Conservation (phyloP, 2,329 filamentous ascomycete genomes). For the Beauveria brongniartii region DNA sequence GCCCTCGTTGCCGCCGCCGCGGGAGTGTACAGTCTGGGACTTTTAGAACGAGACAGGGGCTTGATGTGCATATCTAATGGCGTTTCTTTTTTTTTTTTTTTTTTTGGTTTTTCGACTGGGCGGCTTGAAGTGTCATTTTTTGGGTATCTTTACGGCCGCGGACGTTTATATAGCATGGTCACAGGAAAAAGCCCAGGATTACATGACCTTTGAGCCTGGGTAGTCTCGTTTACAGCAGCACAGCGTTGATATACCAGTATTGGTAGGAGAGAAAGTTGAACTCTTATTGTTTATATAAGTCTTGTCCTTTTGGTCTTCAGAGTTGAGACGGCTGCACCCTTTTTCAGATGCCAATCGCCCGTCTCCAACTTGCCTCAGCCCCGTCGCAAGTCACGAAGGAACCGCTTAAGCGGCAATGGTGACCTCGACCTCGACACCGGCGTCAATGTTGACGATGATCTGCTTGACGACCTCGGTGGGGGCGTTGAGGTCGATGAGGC, state of each 20-base stretch:
- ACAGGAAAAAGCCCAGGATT: not conserved
- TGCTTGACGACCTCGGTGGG: constrained; percentile 97
- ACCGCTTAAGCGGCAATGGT: constrained; percentile 71
- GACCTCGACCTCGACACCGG: constrained; percentile 87
- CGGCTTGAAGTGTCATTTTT: not conserved
- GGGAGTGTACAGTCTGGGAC: constrained; percentile 68
- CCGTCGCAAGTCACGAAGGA: not conserved
- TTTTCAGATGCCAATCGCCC: constrained; percentile 5
- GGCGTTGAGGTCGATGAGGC: constrained; percentile 92
- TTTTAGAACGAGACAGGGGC: constrained; percentile 38
- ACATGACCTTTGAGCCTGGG: not conserved
- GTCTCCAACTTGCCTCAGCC: not conserved
- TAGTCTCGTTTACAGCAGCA: not conserved
- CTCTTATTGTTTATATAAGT: not conserved
- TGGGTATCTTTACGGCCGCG: not conserved
- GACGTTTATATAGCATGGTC: not conserved
- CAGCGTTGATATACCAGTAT: not conserved
- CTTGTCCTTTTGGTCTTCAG: not conserved
- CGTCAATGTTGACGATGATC: constrained; percentile 94
- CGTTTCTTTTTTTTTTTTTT: not conserved
- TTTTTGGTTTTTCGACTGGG: not conserved
- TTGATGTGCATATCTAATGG: not conserved
- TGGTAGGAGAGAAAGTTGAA: not conserved
- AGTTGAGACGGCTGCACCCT: not conserved
- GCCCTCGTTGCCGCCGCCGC: constrained; percentile 68